A percentile compares a stretch with the other conserved stretches of the same genome.
These are phyloP conservation scores for Tricholoma hemisulphureum DNA, from an alignment of 768 basidiomycete species.

Conservation along the genomic window DNA sequence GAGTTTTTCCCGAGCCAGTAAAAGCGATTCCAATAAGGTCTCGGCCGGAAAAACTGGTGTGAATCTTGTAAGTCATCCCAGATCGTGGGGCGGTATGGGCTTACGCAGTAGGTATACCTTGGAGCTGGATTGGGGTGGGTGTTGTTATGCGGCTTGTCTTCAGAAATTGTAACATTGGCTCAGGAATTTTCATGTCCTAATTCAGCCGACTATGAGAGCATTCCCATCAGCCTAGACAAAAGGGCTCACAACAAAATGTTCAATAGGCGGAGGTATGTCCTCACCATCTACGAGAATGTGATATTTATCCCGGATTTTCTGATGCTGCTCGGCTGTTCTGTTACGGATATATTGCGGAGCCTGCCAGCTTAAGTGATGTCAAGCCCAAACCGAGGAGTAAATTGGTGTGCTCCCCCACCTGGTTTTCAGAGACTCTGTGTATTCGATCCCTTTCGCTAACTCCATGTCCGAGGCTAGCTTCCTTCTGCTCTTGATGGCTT, in stretches of 20 bases:
- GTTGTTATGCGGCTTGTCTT: slow-evolving; percentile 79
- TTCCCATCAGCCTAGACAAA: slow-evolving; percentile 8
- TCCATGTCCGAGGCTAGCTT: slow-evolving; percentile 93
- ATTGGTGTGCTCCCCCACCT: slow-evolving; percentile 50
- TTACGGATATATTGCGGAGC: slow-evolving; percentile 83
- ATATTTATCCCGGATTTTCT: slow-evolving; percentile 79
- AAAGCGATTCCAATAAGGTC: slow-evolving; percentile 99
- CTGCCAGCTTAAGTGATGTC: slow-evolving; percentile 63
- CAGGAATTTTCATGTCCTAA: slow-evolving; percentile 99
- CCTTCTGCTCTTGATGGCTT: slow-evolving; percentile 85
- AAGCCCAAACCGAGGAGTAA: neutral
- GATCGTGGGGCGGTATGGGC: slow-evolving; percentile 24
- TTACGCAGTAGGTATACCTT: slow-evolving; percentile 94
- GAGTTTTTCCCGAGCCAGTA: slow-evolving; percentile 97
- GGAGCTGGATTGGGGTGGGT: slow-evolving; percentile 96
- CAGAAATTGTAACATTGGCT: slow-evolving; percentile 76
- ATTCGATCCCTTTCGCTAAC: slow-evolving; percentile 88
- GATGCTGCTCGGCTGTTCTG: slow-evolving; percentile 64
- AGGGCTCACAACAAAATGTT: slow-evolving; percentile 68
- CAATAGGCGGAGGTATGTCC: slow-evolving; percentile 89
- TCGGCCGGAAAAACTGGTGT: slow-evolving; percentile 80
- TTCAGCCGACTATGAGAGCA: slow-evolving; percentile 4
- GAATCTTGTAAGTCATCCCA: slow-evolving; percentile 19
- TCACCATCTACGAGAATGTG: slow-evolving; percentile 97
- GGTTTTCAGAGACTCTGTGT: slow-evolving; percentile 81